Percentiles rank a stretch among this genome's conserved stretches.
phyloP scores from a whole-genome alignment of 2,329 filamentous ascomycete species.

The Alternaria brassicae region DNA sequence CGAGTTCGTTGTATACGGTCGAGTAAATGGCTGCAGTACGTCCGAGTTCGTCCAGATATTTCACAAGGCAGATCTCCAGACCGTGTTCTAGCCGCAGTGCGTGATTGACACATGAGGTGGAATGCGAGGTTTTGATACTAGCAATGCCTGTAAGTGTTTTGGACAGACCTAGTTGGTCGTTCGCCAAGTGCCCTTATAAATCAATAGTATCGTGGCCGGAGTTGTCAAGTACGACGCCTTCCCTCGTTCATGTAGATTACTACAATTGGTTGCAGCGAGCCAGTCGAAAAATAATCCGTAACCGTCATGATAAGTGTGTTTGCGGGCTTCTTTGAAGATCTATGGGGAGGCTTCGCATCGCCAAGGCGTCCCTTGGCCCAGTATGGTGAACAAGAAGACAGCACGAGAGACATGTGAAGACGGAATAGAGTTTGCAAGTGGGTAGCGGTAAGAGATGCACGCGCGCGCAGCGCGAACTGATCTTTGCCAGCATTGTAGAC shows the following conservation, averaged over 20 bases:
- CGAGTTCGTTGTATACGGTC: too few species aligned
- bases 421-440: neutral
- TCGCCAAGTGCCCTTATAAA: constrained; percentile 3
- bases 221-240: neutral
- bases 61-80: neutral
- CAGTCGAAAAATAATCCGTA: constrained; percentile 22
- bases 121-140: neutral
- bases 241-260: constrained; percentile 23
- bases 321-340: constrained; percentile 2
- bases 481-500: constrained; percentile 7
- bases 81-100: neutral
- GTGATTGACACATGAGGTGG: neutral
- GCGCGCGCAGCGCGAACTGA: neutral
- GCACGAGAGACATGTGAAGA: neutral
- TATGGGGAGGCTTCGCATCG: constrained; percentile 15
- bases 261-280: constrained; percentile 12
- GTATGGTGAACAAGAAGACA: neutral
- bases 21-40: too few species aligned
- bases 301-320: neutral
- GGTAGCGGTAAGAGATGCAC: neutral
- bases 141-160: neutral
- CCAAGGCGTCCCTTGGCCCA: neutral
- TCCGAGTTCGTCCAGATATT: neutral
- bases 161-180: constrained; percentile 1
- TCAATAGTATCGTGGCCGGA: constrained; percentile 4